phyloP scores from a whole-genome alignment of 2,329 filamentous ascomycete genomes.

The Epichloe amarillans region DNA sequence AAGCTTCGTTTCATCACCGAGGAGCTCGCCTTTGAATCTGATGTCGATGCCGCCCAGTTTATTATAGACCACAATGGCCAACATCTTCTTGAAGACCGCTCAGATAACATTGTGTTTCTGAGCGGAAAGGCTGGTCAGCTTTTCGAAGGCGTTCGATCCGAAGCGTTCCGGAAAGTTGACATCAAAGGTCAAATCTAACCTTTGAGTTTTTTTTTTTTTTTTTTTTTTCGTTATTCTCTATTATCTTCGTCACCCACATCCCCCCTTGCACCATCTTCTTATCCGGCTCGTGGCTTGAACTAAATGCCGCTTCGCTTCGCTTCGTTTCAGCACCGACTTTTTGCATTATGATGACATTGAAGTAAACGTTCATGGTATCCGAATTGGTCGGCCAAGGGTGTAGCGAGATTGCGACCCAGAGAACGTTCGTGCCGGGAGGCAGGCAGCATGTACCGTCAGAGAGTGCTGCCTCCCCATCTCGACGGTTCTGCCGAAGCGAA shows the following conservation, averaged over 20 bases:
- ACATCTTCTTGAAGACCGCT: slow-evolving; percentile 62
- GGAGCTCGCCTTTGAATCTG: slow-evolving; percentile 89
- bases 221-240: not conserved
- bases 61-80: slow-evolving; percentile 69
- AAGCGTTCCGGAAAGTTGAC: slow-evolving; percentile 78
- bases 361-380: not conserved
- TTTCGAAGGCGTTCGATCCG: slow-evolving; percentile 61
- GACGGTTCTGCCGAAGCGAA: not conserved
- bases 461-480: not conserved
- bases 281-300: not conserved
- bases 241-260: not conserved
- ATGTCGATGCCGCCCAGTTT: slow-evolving; percentile 82
- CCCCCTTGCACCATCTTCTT: not conserved
- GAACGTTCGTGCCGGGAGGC: not conserved
- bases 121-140: slow-evolving; percentile 57
- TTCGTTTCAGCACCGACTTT: not conserved
- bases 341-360: slow-evolving; percentile 1
- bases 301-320: not conserved
- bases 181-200: slow-evolving; percentile 91
- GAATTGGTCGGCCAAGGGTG: not conserved
- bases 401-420: not conserved
- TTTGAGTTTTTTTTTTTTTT: not conserved
- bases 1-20: slow-evolving; percentile 86
- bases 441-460: not conserved
- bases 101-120: slow-evolving; percentile 59